Evolutionary conservation across 257 asterid genomes (phyloP).

Genomic region (Henckelia pumila): DNA sequence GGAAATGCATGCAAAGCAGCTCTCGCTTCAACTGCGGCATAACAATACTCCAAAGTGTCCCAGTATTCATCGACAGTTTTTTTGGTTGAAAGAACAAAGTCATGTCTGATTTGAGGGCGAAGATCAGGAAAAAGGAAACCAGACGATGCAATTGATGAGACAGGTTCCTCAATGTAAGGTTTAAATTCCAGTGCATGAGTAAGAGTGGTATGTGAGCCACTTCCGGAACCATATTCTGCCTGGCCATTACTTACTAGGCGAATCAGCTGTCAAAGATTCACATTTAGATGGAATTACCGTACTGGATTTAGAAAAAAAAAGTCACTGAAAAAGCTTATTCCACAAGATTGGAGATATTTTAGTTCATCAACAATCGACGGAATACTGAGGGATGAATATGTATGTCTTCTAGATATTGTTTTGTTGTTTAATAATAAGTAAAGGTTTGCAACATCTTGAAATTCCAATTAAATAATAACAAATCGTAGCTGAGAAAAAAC

Average conservation of each 20-base stretch:
- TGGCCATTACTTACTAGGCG: slow-evolving; percentile 66
- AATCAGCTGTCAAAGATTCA: slow-evolving; percentile 65
- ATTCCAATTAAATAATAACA: slow-evolving; percentile 14
- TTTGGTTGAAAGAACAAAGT: slow-evolving; percentile 79
- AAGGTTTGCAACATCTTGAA: background rate
- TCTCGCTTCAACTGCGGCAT: slow-evolving; percentile 69
- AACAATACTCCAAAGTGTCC: slow-evolving; percentile 88
- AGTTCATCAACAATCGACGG: slow-evolving; percentile 11
- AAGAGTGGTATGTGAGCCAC: slow-evolving; percentile 56
- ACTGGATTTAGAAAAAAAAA: slow-evolving; percentile 23
- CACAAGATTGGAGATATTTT: slow-evolving; percentile 13
- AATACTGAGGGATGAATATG: slow-evolving; percentile 9
- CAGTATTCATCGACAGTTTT: slow-evolving; percentile 86
- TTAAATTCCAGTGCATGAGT: slow-evolving; percentile 78
- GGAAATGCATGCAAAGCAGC: slow-evolving; percentile 95
- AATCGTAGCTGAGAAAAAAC: slow-evolving; percentile 9
- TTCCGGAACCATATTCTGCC: slow-evolving; percentile 45
- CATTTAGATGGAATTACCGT: slow-evolving; percentile 27
- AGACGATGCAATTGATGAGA: slow-evolving; percentile 42
- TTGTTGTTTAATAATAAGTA: slow-evolving; percentile 18
- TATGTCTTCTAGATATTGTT: slow-evolving; percentile 19
- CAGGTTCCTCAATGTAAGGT: slow-evolving; percentile 96
- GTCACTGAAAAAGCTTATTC: slow-evolving; percentile 20
- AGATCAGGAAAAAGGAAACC: slow-evolving; percentile 58
- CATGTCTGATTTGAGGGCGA: slow-evolving; percentile 94